Base-by-base conservation (phyloP, 495 filamentous ascomycete species). In the Hypoxylon fuscum region DNA sequence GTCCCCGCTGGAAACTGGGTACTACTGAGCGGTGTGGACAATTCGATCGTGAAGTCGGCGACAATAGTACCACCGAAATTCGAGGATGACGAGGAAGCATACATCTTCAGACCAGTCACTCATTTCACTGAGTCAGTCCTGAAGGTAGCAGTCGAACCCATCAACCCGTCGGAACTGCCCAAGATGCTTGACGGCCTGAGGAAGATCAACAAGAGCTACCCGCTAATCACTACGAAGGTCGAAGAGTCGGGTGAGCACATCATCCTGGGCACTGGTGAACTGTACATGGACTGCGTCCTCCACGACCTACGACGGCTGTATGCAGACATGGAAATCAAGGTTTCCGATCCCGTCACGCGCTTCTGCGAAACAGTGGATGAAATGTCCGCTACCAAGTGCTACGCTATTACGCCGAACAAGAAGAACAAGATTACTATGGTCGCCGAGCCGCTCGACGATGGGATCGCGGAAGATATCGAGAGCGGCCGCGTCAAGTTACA, bases 401-500 rank as follows among this genome's bases (percentile, higher is more conserved):
- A 97, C 74, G 93, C 95, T 9, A 85, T 96, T 64, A 98, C 95
- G 3, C 95, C 95, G 5, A 98, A 98, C 76, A 98, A 98, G 72
- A 96, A 96, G 77, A 98, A 98, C 77, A 97, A 96, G 74, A 90
- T 98, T 72, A 98, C 95, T 43, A 97, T 98, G 92, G 89, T 97
- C 41, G 95, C 96, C 20, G 95, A 98, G 68, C 93, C 94, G 12
- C 77, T 98, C 37, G 95, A 98, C 68, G 87, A 93, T 47, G 96
- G 94, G 12, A 96, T 98, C 62, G 92, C 93, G 12, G 90, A 93
- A 68, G 95, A 98, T 67, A 98, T 98, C 60, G 95, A 98, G 77
- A 88, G 85, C 62, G 92, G 93, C 38, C 87, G 83, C 49, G 95
- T 98, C 61, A 90, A 80, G 59, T 96, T 98, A 78, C 92, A 90